Evolutionary conservation across 352 stramenopile genomes (phyloP).

Genomic region (Globisporangium rhizosaccharum): DNA sequence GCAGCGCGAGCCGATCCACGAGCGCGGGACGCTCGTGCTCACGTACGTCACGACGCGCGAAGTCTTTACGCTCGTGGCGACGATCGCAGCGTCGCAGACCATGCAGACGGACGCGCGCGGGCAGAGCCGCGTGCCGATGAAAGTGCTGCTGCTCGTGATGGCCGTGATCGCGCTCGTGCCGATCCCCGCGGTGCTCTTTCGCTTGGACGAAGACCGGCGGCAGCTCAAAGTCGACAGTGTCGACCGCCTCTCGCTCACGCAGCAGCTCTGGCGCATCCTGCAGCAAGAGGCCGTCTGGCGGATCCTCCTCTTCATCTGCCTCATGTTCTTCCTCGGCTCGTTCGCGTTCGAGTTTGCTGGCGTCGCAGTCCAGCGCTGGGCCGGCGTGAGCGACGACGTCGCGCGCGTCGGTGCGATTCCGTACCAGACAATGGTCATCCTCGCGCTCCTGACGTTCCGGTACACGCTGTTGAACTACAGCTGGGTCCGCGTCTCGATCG

Average conservation of each 20-base stretch:
- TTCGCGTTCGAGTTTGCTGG: constrained; percentile 65
- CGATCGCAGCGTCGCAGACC: constrained; percentile 32
- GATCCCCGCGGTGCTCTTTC: constrained; percentile 60
- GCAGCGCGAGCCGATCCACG: constrained; percentile 71
- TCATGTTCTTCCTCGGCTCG: constrained; percentile 42
- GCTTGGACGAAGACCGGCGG: constrained; percentile 60
- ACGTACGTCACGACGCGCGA: constrained; percentile 64
- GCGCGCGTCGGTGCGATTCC: constrained; percentile 39
- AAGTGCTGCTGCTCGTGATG: constrained; percentile 67
- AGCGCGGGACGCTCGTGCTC: constrained; percentile 55
- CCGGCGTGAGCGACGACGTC: constrained; percentile 28
- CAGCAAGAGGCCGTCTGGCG: constrained; percentile 75
- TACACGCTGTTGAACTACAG: constrained; percentile 65
- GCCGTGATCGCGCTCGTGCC: constrained; percentile 52
- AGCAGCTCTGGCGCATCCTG: constrained; percentile 66
- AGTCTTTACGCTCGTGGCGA: constrained; percentile 31
- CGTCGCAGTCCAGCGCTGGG: constrained; percentile 44
- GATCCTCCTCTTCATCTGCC: constrained; percentile 67
- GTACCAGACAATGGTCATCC: constrained; percentile 36
- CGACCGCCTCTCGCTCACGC: constrained; percentile 47
- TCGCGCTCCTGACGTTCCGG: constrained; percentile 46
- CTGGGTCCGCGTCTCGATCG: constrained; percentile 54
- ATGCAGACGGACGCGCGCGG: constrained; percentile 34
- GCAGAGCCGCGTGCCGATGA: constrained; percentile 48
- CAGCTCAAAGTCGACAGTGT: constrained; percentile 71